A percentile compares a stretch with the other conserved stretches of the same genome.
Evolutionary conservation across 192 early-diverging fungal genomes (phyloP).

Genomic region (Coemansia javaensis): DNA sequence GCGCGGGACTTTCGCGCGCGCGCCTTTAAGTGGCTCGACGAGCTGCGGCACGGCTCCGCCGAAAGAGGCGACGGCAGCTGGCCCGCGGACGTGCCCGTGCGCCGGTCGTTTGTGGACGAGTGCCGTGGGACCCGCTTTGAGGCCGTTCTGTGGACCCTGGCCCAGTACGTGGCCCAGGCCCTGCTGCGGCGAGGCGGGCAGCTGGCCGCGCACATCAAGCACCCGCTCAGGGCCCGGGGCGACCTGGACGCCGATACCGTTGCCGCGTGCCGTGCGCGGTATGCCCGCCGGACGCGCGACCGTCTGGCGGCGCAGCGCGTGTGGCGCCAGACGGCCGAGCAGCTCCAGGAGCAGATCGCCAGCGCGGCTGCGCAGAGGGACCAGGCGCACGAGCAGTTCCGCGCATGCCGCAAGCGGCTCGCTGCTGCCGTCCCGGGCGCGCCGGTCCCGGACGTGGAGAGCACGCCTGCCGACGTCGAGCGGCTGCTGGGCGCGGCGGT

Average conservation of each 20-base stretch:
- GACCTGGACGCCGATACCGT: background rate
- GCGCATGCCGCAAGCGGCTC: conserved; percentile 16
- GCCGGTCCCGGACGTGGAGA: conserved; percentile 15
- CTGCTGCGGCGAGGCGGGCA: conserved; percentile 5
- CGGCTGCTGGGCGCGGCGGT: conserved; percentile 5
- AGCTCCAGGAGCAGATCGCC: conserved; percentile 1
- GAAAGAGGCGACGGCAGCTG: conserved; percentile 15
- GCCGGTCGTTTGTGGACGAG: conserved; percentile 47
- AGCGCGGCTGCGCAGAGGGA: background rate
- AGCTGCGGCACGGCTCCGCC: conserved; percentile 43
- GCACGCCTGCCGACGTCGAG: conserved; percentile 9
- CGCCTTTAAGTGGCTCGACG: conserved; percentile 58
- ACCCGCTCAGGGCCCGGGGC: background rate
- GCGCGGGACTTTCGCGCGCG: conserved; percentile 55
- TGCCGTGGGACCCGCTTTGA: conserved; percentile 43
- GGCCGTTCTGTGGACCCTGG: conserved; percentile 28
- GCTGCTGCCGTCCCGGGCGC: background rate
- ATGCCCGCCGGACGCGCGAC: conserved; percentile 32
- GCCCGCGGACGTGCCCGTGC: conserved; percentile 34
- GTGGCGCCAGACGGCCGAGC: conserved; percentile 15
- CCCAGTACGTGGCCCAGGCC: conserved; percentile 2
- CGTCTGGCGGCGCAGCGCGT: conserved; percentile 16
- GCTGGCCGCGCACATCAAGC: conserved; percentile 12
- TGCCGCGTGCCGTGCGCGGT: conserved; percentile 14
- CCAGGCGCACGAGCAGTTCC: conserved; percentile 9